phyloP scores from a whole-genome alignment of 306 rosid species.

The Fragaria nilgerrensis region DNA sequence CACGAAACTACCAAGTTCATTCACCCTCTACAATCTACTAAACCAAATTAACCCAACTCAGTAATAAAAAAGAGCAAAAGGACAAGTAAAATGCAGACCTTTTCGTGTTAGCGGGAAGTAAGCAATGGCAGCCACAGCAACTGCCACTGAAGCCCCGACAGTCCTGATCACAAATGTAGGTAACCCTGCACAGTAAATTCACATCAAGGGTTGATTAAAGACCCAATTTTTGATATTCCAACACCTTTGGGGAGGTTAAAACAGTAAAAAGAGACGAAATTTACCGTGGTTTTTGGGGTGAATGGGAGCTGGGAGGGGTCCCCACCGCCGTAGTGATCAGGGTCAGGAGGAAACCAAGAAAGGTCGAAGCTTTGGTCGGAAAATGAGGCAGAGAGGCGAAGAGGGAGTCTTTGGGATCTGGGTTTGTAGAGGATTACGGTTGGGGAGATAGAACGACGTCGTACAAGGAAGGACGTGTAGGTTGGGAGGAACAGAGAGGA shows the following conservation, averaged over 20 bases:
- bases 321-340: conserved; percentile 64
- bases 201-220: background rate
- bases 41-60: background rate
- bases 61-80: background rate
- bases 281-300: conserved; percentile 33
- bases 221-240: background rate
- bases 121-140: conserved; percentile 51
- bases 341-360: conserved; percentile 43
- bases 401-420: conserved; percentile 30
- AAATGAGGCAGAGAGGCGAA: conserved; percentile 44
- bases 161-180: conserved; percentile 40
- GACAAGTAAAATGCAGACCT: conserved; percentile 40
- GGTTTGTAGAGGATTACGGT: conserved; percentile 27
- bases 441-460: conserved; percentile 27
- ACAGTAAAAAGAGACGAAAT: background rate
- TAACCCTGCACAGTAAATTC: conserved; percentile 33
- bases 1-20: background rate
- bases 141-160: conserved; percentile 56
- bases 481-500: conserved; percentile 40
- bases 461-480: conserved; percentile 25
- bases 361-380: conserved; percentile 30
- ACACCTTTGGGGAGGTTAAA: no score
- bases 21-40: background rate
- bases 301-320: conserved; percentile 35
- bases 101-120: conserved; percentile 45